Conservation (phyloP, 805 yeast genomes). For the Metschnikowia cerradonensis region DNA sequence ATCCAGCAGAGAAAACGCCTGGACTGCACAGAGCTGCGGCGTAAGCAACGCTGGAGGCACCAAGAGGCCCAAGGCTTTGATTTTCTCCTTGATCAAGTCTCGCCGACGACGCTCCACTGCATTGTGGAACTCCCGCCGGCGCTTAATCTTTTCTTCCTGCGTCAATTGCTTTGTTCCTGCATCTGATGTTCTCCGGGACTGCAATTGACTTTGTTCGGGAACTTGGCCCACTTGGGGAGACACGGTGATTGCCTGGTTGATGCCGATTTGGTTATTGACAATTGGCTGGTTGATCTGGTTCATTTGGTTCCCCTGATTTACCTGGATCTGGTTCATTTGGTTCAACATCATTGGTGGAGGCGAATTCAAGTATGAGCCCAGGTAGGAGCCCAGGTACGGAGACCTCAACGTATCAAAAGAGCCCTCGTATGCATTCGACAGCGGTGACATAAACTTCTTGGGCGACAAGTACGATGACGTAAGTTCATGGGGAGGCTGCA, state of each 20-base stretch:
- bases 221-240: slow-evolving; percentile 9
- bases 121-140: slow-evolving; percentile 86
- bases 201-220: neutral
- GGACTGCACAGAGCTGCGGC: slow-evolving; percentile 42
- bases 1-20: slow-evolving; percentile 34
- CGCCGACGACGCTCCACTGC: slow-evolving; percentile 92
- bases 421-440: slow-evolving; percentile 23
- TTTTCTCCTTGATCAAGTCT: slow-evolving; percentile 84
- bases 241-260: no score
- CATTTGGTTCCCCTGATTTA: no score
- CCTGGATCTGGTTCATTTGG: no score
- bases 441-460: slow-evolving; percentile 32
- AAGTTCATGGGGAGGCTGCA: slow-evolving; percentile 19
- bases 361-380: slow-evolving; percentile 33
- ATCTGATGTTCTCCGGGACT: slow-evolving; percentile 6
- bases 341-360: slow-evolving; percentile 28
- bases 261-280: no score
- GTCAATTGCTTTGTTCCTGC: slow-evolving; percentile 36
- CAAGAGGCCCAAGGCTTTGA: slow-evolving; percentile 73
- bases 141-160: slow-evolving; percentile 66
- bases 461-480: slow-evolving; percentile 37
- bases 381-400: slow-evolving; percentile 28
- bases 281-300: no score
- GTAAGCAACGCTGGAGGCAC: slow-evolving; percentile 73
- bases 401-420: slow-evolving; percentile 35